Evolutionary conservation across 495 filamentous ascomycete genomes (phyloP).

Genomic region (Talaromyces proteolyticus): DNA sequence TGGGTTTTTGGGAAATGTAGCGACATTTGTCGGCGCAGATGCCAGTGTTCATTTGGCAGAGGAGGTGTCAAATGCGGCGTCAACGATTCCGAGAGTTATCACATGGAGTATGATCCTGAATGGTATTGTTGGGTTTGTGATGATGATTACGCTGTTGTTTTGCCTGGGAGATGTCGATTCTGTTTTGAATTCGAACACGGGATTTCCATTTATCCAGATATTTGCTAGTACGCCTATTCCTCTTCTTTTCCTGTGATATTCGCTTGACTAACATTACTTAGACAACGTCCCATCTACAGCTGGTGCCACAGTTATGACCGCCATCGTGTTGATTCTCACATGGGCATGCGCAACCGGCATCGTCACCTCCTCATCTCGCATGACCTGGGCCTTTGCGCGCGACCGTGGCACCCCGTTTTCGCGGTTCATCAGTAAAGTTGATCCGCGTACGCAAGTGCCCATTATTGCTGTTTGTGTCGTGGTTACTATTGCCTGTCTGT

Average conservation of each 20-base stretch:
- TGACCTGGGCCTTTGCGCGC: slow-evolving; percentile 47
- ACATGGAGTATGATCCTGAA: slow-evolving; percentile 36
- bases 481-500: slow-evolving; percentile 28
- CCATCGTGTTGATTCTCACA: slow-evolving; percentile 28
- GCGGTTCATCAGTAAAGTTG: slow-evolving; percentile 28
- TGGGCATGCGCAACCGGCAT: slow-evolving; percentile 26
- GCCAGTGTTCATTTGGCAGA: slow-evolving; percentile 35
- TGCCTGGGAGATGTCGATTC: slow-evolving; percentile 33
- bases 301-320: slow-evolving; percentile 19
- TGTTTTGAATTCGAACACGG: slow-evolving; percentile 26
- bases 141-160: slow-evolving; percentile 36
- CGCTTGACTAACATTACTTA: neutral
- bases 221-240: slow-evolving; percentile 21
- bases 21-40: slow-evolving; percentile 31
- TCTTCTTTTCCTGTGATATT: neutral
- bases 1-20: slow-evolving; percentile 33
- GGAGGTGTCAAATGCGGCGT: slow-evolving; percentile 36
- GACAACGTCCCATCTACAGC: slow-evolving; percentile 8
- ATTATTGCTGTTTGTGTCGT: slow-evolving; percentile 28
- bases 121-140: slow-evolving; percentile 34
- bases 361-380: slow-evolving; percentile 42
- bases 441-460: slow-evolving; percentile 42
- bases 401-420: slow-evolving; percentile 42
- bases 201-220: slow-evolving; percentile 44
- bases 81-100: slow-evolving; percentile 38